Evolutionary conservation across 2,329 filamentous ascomycete species (phyloP), one percentile per base, ranked within the genome.

Genomic region (Septoria petroselini): DNA sequence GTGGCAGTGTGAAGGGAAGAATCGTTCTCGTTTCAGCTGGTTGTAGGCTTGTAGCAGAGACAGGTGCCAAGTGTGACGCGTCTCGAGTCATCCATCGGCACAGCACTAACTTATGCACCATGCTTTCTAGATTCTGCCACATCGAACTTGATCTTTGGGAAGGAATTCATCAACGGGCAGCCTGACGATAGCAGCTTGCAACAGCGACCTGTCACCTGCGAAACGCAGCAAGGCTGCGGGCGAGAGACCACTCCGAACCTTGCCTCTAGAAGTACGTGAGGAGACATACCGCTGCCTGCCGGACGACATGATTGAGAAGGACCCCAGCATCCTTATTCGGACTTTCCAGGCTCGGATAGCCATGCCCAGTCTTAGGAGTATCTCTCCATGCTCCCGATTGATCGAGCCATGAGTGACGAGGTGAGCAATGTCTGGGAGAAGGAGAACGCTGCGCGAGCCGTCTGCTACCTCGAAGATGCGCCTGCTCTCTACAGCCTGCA

Each of bases 381-480:
- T 23, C 37, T 40, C 2, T 8, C 17, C 19, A 14, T 40, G 12
- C 21, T 19, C 12, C 4, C 11, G 12, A 14, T 25, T 9, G 37
- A 40, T 18, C 17, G 21, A 11, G 37, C 14, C 5, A 40, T 18
- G 7, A 21, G 37, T 18, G 8, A 11, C 17, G 37, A 40, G 18
- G 17, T 21, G 17, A 19, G 23, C 15, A 40, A n/a, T 8, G 11
- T 40, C 4, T 40, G 17, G 17, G 37, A 40, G 17, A 40, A 40
- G 14, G 37, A 40, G 14, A 21, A 11, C 11, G 17, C 17, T 12
- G 6, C 9, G n/a, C 17, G 12, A 12, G 15, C 18, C 2, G 37
- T 40, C 9, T 40, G 19, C 37, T 40, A 40, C 19, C 12, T 40
- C 17, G 37, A 40, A 21, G 37, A 40, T 40, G 37, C 12, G n/a